Evolutionary conservation across 305 asterid species (phyloP), one percentile per base, ranked within the genome.

Genomic region (Fraxinus platypoda): DNA sequence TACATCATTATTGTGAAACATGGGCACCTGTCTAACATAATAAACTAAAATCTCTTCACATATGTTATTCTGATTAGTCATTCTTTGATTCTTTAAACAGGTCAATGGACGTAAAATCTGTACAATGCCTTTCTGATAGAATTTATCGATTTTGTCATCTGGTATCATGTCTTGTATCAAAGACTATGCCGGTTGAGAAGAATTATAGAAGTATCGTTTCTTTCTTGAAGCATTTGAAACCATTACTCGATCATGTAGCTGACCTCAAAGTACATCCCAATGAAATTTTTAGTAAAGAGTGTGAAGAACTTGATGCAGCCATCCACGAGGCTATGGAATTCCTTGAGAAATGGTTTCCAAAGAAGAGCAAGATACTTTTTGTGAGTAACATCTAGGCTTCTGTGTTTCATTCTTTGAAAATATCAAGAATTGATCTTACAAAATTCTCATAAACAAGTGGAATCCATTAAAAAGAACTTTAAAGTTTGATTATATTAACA

Each of bases 311-410:
- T 83, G 98, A 93, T 88, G 30, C 85, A 77, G 91, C 91, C 41
- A 88, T 96, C 66, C 91, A 93, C 71, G 98, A 91, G 85, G 94
- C 94, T 84, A 86, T 98, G 87, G 97, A 90, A 71, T 89, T 93
- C 84, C 91, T 96, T 34, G 98, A 94, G 90, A 91, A 88, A 86
- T 94, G 97, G 98, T 90, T 98, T 79, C 93, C 94, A 25, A 91
- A 85, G 88, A 92, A 41, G 93, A 94, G 99, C 97, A 96, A 89
- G 90, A 91, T 92, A 83, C 91, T 92, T 81, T 90, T 88, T 86
- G 99, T 96, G 87, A 90, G 94, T 84, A 82, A 68, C 85, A 83
- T 84, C 75, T 79, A 30, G 25, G 64, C 64, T n/a, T 17, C 64
- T 17, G 25, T n/a, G 21, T 52, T 52, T n/a, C 64, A 6, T 17